These are phyloP conservation scores for Gaeumannomyces tritici DNA, from an alignment of 2,329 filamentous ascomycete genomes.

Conservation along the genomic window DNA sequence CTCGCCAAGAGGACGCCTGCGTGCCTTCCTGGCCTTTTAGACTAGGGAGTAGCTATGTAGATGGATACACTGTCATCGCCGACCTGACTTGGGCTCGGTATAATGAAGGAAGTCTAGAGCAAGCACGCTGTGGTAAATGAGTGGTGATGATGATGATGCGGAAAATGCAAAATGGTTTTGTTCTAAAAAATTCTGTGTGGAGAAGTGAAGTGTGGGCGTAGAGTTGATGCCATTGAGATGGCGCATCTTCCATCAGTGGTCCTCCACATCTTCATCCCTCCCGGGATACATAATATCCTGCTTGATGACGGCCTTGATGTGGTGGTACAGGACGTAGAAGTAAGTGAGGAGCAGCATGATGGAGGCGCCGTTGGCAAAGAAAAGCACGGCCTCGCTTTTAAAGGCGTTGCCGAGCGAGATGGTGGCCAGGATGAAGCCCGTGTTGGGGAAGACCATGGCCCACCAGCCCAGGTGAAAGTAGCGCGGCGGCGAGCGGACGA, in stretches of 20 bases:
- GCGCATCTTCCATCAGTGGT: neutral
- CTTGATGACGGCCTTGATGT: constrained; percentile 37
- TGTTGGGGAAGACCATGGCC: constrained; percentile 59
- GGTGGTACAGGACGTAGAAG: constrained; percentile 38
- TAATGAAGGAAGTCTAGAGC: neutral
- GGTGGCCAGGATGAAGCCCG: constrained; percentile 49
- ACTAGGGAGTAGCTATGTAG: too few relatives aligned
- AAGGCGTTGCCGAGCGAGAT: constrained; percentile 46
- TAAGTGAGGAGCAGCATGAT: constrained; percentile 44
- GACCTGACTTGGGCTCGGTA: neutral
- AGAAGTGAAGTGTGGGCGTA: neutral
- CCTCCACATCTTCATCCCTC: constrained; percentile 43
- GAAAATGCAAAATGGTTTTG: neutral
- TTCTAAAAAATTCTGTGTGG: neutral
- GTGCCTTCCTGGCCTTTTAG: too few relatives aligned
- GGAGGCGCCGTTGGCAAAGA: constrained; percentile 45
- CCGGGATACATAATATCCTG: constrained; percentile 48
- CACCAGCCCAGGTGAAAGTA: constrained; percentile 43
- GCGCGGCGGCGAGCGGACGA: constrained; percentile 24
- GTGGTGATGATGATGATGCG: neutral
- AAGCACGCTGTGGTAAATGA: neutral
- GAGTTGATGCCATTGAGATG: too few relatives aligned
- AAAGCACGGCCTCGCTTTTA: constrained; percentile 39
- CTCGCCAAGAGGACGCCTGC: too few relatives aligned
- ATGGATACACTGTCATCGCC: neutral